Evolutionary conservation across 768 basidiomycete genomes (phyloP), one percentile per base, ranked within the genome.

Genomic region (Pleurotus giganteus): DNA sequence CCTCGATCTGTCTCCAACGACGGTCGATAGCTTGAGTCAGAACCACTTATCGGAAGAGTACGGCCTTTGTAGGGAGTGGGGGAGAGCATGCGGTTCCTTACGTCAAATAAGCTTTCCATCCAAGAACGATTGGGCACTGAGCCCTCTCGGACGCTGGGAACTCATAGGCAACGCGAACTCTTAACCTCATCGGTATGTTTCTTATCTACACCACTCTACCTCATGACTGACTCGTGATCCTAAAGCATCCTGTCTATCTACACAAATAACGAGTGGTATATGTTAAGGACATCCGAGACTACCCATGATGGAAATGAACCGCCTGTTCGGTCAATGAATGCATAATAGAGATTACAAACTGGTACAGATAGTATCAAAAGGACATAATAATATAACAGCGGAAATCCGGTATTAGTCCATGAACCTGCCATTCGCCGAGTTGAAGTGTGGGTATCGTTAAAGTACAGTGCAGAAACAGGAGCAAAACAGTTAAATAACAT

Each of bases 1-100:
- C 57, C 77, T 88, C 61, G 85, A 86, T 65, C 71, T 88, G 31
- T 85, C 84, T 1, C 81, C 82, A 17, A 86, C 83, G 29, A 70
- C 71, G 51, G 73, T 82, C 13, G 75, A 76, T 57, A 76, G 76
- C 59, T 66, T 72, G 43, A 77, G 73, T 34, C 67, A 71, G 13
- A 68, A 72, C 8, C 74, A 77, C 57, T 59, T 70, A 13, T 64
- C 71, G 26, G 84, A 85, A 61, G 83, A 86, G 64, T 65, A 65
- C 24, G 66, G 71, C 1, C 71, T 86, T 24, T 85, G 84, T 60
- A 60, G 61, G 44, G 78, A 82, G 54, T 86, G 83, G 83, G 62
- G 66, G 36, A 71, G 74, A 26, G 81, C 76, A 19, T 85, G 84
- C 61, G 79, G 80, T 0, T 71, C 78, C 4, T 69, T 79, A 23